Conservation (phyloP, 352 stramenopile genomes). For the Phytopythium oedochilum region DNA sequence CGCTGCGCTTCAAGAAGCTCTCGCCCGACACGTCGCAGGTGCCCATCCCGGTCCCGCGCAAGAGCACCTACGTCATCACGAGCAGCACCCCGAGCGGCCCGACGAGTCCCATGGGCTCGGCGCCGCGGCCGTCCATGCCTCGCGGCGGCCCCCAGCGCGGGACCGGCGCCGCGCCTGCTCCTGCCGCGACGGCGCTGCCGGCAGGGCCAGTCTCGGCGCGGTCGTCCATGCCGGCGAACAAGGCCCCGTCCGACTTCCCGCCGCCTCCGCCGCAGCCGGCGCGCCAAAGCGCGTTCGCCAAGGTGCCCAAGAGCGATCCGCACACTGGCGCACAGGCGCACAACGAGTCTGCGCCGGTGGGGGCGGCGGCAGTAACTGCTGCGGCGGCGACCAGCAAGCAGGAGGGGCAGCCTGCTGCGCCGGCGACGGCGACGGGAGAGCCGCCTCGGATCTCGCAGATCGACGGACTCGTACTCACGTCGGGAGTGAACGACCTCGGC, state of each 20-base stretch:
- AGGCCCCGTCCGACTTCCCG: constrained; percentile 22
- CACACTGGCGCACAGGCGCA: background rate
- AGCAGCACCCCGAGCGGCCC: constrained; percentile 32
- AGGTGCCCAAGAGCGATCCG: constrained; percentile 14
- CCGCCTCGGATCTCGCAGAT: constrained; percentile 10
- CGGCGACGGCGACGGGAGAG: background rate
- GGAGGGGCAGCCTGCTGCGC: too few species aligned
- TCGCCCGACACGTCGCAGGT: constrained; percentile 45
- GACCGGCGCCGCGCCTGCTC: background rate
- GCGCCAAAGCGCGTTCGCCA: constrained; percentile 24
- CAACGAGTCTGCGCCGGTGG: background rate
- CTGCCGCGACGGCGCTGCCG: background rate
- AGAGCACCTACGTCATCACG: constrained; percentile 70
- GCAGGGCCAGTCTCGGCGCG: constrained; percentile 19
- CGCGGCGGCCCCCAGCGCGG: constrained; percentile 23
- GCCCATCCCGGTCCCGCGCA: constrained; percentile 34
- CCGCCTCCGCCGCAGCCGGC: constrained; percentile 17
- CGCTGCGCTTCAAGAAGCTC: constrained; percentile 83
- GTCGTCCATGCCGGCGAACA: constrained; percentile 28
- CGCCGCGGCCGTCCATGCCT: constrained; percentile 23
- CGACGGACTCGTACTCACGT: constrained; percentile 33
- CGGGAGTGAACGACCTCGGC: constrained; percentile 42
- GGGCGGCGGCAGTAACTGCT: background rate
- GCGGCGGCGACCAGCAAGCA: too few species aligned
- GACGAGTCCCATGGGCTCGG: constrained; percentile 59